Base-by-base conservation (phyloP, 2,329 filamentous ascomycete species). In the Chaetomiaceae sp. region DNA sequence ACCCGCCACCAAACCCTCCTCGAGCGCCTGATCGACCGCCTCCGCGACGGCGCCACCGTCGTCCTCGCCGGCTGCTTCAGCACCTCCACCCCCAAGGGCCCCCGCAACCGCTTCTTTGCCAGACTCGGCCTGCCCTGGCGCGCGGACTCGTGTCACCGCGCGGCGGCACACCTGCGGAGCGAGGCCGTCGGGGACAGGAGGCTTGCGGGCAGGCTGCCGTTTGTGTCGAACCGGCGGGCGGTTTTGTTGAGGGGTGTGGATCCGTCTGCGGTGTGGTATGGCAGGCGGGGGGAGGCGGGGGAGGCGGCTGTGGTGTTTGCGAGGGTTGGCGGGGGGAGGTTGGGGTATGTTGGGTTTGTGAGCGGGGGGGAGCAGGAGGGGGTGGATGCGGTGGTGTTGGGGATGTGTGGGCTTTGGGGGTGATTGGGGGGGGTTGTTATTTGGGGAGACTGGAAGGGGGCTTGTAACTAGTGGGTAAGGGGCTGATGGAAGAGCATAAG, bases 291-390 rank as follows among this genome's bases (percentile, higher is more conserved):
- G 6, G 47, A 17, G 7, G 37, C 46, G 0, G 36, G 25, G 8
- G 55, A 64, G 55, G 58, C 55, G 8, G 59, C 64, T 2, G 60
- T 64, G 20, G 64, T 44, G 25, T 63, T 64, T 40, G 51, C 61
- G 1, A 58, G 53, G 29, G 63, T 68, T 39, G 65, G 61, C 12
- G 46, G 39, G 8, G 64, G 65, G 27, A 58, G 39, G 33, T 56
- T 68, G 23, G 65, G 65, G 22, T 67, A 67, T 55, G 52, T 67
- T 37, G 65, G 65, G 34, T 65, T 67, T 54, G 63, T 66, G 36
- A 66, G 66, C 40, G 51, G 53, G 2, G 65, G 61, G 51, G 51
- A 53, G 23, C 53, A 62, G 51, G 51, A 53, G 23, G 54, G 25
- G 6, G 61, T 61, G 14, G 49, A 55, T 20, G 22, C 40, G 2